Base-by-base conservation (phyloP, 2,329 filamentous ascomycete genomes). In the Tetracladium maxilliforme region DNA sequence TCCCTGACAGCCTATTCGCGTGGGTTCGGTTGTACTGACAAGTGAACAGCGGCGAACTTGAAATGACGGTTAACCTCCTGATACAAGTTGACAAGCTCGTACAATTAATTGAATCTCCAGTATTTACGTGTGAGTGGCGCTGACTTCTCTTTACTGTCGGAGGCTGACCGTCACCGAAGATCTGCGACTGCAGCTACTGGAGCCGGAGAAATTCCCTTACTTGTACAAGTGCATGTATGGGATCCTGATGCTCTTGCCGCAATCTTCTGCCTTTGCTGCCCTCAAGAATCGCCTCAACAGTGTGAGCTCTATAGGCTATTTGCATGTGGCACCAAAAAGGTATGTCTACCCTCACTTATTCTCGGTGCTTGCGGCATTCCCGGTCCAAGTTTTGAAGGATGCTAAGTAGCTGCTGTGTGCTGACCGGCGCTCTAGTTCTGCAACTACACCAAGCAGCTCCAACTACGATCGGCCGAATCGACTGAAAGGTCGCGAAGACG, bases 51-150 rank as follows among this genome's bases (percentile, higher is more conserved):
- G 90, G 83, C 31, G 90, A 98, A 42, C 62, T 98, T 24, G 90
- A 98, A 48, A 95, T 98, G 83, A 95, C 87, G 0, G 90, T 98
- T 39, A 93, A 93, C 40, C 92, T 94, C 52, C 68, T 98, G 28
- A 98, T 98, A 21, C 92, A 98, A 48, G 94, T 98, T 38, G 90
- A 98, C 51, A 98, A 98, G 49, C 65, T 98, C 10, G 90, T 98
- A 9, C 90, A 98, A 48, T 64, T 98, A 10, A 72, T 98, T 19
- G 90, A 98, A 48, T 95, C 86, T 1, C 90, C 90, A 0, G 90
- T 98, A 2, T 98, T 98, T 44, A 98, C 90, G 23, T 98, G 83
- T 92, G 52, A 53, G 73, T 49, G 10, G n/a, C 15, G n/a, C 12
- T 25, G 19, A 14, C 21, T 13, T 17, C 14, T 13, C 4, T 6